Evolutionary conservation across 2,329 filamentous ascomycete genomes (phyloP).

Genomic region (Aspergillus ochraceus): DNA sequence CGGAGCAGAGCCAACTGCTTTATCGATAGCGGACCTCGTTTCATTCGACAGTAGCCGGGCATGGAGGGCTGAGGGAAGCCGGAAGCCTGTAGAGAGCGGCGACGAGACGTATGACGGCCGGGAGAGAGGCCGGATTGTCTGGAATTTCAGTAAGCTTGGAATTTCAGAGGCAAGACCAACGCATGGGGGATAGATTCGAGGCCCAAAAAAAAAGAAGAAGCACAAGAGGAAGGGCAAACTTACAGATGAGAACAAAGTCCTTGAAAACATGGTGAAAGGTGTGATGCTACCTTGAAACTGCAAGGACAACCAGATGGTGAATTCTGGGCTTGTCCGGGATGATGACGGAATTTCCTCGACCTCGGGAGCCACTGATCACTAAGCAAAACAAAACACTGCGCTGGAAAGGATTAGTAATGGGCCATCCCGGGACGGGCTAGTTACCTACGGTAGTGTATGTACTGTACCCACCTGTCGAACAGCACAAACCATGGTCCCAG

Average conservation of each 20-base stretch:
- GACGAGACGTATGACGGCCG: constrained; percentile 24
- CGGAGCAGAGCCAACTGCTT: constrained; percentile 80
- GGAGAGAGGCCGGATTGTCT: constrained; percentile 34
- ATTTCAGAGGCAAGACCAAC: not conserved
- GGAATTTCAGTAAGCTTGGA: not conserved
- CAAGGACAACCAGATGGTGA: not conserved
- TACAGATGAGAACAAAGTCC: not conserved
- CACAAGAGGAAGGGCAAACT: not conserved
- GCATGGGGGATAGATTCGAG: not conserved
- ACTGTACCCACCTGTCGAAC: no score
- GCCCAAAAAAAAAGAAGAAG: not conserved
- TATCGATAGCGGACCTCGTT: constrained; percentile 81
- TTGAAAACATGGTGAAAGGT: not conserved
- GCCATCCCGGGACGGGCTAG: not conserved
- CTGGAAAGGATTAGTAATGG: not conserved
- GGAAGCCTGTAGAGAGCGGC: constrained; percentile 25
- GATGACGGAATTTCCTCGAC: not conserved
- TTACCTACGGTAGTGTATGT: no score
- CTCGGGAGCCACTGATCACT: not conserved
- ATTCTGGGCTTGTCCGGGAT: not conserved
- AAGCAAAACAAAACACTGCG: not conserved
- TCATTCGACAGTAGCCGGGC: constrained; percentile 74
- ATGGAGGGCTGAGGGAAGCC: constrained; percentile 40
- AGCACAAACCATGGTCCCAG: no score
- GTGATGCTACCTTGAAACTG: not conserved